Evolutionary conservation across 1,284 basidiomycete genomes (phyloP).

Genomic region (Austropuccinia psidii): DNA sequence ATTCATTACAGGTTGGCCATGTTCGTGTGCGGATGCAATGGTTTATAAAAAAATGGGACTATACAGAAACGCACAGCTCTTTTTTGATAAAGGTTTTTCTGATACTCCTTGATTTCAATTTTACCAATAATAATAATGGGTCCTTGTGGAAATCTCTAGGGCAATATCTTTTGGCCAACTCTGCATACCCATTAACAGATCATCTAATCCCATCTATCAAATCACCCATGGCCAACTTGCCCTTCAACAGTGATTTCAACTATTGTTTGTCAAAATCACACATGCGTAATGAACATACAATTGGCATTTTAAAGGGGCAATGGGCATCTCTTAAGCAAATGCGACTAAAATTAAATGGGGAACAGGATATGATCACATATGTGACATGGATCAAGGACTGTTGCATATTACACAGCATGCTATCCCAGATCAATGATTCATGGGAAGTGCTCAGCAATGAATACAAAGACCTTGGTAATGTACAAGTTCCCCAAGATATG

Average conservation of each 20-base stretch:
- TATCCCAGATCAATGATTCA: neutral
- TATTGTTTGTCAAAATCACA: neutral
- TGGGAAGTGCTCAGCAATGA: neutral
- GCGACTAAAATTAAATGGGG: neutral
- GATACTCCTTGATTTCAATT: neutral
- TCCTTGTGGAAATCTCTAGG: too few species aligned
- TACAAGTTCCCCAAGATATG: too few species aligned
- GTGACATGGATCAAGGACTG: neutral
- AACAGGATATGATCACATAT: neutral
- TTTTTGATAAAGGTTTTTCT: neutral
- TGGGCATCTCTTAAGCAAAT: neutral
- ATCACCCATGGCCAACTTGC: neutral
- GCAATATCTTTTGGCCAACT: constrained; percentile 2
- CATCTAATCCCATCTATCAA: neutral
- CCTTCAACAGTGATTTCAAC: neutral
- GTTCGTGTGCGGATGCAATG: neutral
- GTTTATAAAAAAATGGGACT: neutral
- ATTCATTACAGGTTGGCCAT: constrained; percentile 11
- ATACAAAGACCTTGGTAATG: too few species aligned
- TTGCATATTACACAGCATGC: constrained; percentile 3
- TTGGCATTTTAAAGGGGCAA: constrained; percentile 9
- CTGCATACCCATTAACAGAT: neutral
- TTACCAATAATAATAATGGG: neutral
- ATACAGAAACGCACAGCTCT: neutral
- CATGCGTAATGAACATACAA: constrained; percentile 5